phyloP scores from a whole-genome alignment of 257 asterid genomes.

The Apocynum venetum region DNA sequence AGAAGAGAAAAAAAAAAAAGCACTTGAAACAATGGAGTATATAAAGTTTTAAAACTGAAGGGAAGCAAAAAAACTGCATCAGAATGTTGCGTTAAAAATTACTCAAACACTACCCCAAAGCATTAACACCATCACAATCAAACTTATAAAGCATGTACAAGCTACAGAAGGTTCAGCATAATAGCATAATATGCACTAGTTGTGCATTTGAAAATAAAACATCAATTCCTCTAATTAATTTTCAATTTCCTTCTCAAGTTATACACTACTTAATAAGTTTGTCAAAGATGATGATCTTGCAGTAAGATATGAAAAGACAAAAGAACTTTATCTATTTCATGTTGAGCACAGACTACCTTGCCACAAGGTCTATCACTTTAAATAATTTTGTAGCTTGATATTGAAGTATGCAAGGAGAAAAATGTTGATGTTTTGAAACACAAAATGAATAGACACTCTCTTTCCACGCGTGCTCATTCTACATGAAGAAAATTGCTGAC shows the following conservation, averaged over 20 bases:
- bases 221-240: background rate
- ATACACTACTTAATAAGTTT: background rate
- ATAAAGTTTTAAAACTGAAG: background rate
- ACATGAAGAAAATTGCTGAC: background rate
- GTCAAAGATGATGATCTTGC: background rate
- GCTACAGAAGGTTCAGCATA: background rate
- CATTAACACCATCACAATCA: background rate
- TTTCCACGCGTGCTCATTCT: background rate
- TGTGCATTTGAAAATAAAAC: background rate
- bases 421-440: background rate
- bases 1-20: too few species aligned
- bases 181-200: too few species aligned
- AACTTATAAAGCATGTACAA: background rate
- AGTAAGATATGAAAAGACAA: background rate
- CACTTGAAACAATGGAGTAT: too few species aligned
- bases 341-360: background rate
- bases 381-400: background rate
- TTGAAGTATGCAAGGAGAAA: background rate
- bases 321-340: background rate
- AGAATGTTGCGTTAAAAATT: background rate
- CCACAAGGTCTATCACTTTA: background rate
- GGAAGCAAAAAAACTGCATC: background rate
- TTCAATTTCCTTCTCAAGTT: background rate
- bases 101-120: background rate
- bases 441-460: background rate